These are phyloP conservation scores for Fusarium sulawesiense DNA, from an alignment of 2,329 filamentous ascomycete genomes.

Conservation along the genomic window DNA sequence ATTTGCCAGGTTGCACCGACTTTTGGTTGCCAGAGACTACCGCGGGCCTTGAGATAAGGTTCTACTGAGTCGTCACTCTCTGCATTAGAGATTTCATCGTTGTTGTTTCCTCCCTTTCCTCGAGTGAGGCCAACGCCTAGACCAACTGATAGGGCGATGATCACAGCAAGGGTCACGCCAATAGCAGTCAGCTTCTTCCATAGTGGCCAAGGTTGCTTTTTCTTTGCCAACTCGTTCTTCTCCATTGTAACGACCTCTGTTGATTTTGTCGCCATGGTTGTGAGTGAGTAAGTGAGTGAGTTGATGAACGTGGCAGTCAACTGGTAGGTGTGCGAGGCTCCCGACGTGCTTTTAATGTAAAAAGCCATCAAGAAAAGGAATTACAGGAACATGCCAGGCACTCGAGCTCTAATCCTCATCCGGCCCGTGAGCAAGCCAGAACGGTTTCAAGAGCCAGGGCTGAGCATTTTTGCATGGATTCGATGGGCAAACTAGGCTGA, in stretches of 20 bases:
- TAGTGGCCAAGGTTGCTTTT: slow-evolving; percentile 41
- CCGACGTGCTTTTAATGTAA: slow-evolving; percentile 9
- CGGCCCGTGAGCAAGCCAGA: slow-evolving; percentile 9
- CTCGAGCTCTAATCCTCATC: slow-evolving; percentile 30
- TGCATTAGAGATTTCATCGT: slow-evolving; percentile 24
- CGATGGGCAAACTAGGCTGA: slow-evolving; percentile 8
- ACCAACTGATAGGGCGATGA: slow-evolving; percentile 63
- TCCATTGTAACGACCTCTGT: slow-evolving; percentile 4
- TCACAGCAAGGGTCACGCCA: slow-evolving; percentile 41
- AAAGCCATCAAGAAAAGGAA: background rate
- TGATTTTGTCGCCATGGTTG: slow-evolving; percentile 18
- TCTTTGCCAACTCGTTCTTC: slow-evolving; percentile 14
- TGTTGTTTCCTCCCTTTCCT: slow-evolving; percentile 42
- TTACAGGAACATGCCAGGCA: slow-evolving; percentile 22
- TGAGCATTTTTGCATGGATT: slow-evolving; percentile 27
- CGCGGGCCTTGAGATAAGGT: slow-evolving; percentile 36
- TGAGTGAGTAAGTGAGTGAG: background rate
- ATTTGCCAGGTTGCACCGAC: slow-evolving; percentile 71
- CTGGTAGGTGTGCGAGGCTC: background rate
- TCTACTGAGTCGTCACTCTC: slow-evolving; percentile 39
- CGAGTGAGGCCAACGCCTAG: slow-evolving; percentile 65
- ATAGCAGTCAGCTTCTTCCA: slow-evolving; percentile 49
- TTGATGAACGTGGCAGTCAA: background rate
- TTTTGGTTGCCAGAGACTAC: slow-evolving; percentile 62
- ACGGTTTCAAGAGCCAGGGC: slow-evolving; percentile 24